Evolutionary conservation across 2,329 filamentous ascomycete species (phyloP), one percentile per base, ranked within the genome.

Genomic region (Teratosphaeria destructans): DNA sequence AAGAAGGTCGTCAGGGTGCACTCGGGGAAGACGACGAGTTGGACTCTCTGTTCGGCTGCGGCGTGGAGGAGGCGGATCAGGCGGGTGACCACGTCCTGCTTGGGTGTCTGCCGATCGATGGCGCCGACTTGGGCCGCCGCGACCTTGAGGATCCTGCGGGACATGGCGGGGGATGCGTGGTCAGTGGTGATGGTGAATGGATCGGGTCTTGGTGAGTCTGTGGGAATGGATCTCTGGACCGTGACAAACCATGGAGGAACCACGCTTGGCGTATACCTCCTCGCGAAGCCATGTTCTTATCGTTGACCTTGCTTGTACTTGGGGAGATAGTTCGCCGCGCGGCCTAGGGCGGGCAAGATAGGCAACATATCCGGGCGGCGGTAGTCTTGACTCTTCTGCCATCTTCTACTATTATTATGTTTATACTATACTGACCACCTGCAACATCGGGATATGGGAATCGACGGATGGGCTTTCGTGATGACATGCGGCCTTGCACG

Each of bases 1-100:
- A 83, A 83, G 73, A 84, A 83, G 0, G 81, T 83, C 0, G 80
- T 82, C 12, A 83, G 74, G 11, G 80, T 77, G n/a, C 76, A 73
- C 68, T 83, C 81, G 0, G 81, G 81, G 63, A 78, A 83, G 34
- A 82, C 75, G 10, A 82, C 76, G 1, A 83, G 68, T 61, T 79
- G 73, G 52, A 78, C 79, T 16, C 74, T 74, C 58, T 78, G 68
- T 2, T 69, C 58, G 0, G 76, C 73, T 12, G 80, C 81, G 52
- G 75, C 67, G 19, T 76, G 70, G 27, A 84, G 76, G 32, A 83
- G 75, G 23, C 69, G 69, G 62, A 82, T 69, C 72, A 83, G 79
- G 12, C 81, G 77, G 2, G 69, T 59, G n/a, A 83, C 67, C 5
- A 76, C 77, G 49, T 78, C 72, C 52, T 65, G 63, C 32, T 78